A percentile compares a stretch with the other conserved stretches of the same genome.
phyloP scores from a whole-genome alignment of 495 filamentous ascomycete genomes.

The Pyrenula massariospora region DNA sequence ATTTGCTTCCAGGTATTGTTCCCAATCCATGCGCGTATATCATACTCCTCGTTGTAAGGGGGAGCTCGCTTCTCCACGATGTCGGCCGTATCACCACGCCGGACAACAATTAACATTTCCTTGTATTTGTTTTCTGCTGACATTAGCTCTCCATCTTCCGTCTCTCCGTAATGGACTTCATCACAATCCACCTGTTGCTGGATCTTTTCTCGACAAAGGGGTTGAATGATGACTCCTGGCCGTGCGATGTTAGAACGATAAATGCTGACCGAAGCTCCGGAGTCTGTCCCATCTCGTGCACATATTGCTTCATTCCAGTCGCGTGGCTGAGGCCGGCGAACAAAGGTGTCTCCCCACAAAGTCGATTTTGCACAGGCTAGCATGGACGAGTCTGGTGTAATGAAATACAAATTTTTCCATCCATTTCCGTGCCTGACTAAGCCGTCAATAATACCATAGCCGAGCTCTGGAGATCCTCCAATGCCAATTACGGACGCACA shows the following conservation, averaged over 20 bases:
- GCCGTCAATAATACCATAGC: constrained; percentile 13
- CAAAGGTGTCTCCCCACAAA: background rate
- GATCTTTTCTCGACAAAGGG: constrained; percentile 3
- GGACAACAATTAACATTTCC: constrained; percentile 11
- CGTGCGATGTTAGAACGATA: constrained; percentile 6
- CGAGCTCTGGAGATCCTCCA: background rate
- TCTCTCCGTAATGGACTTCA: background rate
- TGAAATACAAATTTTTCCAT: constrained; percentile 12
- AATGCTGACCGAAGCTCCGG: constrained; percentile 6
- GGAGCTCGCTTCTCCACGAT: constrained; percentile 5
- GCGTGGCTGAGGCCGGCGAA: constrained; percentile 7
- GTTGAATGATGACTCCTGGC: constrained; percentile 4
- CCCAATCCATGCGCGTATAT: constrained; percentile 10
- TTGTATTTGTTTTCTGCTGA: constrained; percentile 3
- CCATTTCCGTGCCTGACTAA: constrained; percentile 11
- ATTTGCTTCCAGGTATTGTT: constrained; percentile 8
- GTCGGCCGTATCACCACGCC: constrained; percentile 8
- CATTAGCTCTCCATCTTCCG: background rate
- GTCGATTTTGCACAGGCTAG: constrained; percentile 6
- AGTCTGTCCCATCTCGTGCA: constrained; percentile 5
- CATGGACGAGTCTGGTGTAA: constrained; percentile 11
- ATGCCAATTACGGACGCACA: background rate
- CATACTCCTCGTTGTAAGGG: constrained; percentile 4
- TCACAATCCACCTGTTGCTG: constrained; percentile 1
- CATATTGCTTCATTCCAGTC: constrained; percentile 6